A percentile compares a stretch with the other conserved stretches of the same genome.
These are phyloP conservation scores for Schizonepeta tenuifolia DNA, from an alignment of 257 asterid genomes.

Conservation along the genomic window DNA sequence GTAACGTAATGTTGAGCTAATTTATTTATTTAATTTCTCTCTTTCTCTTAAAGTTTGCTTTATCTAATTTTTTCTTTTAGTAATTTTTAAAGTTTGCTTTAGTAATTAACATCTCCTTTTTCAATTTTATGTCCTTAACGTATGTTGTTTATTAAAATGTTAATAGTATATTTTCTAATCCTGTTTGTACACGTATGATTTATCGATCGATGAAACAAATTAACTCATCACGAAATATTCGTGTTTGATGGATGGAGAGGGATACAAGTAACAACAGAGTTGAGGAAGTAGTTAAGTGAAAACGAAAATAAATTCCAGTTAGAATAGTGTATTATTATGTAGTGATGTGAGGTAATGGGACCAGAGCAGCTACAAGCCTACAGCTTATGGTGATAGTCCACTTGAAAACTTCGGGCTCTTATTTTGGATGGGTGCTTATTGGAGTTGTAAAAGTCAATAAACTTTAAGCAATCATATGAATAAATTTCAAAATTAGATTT, in stretches of 20 bases:
- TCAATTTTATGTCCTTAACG: too few relatives aligned
- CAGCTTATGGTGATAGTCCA: slow-evolving; percentile 27
- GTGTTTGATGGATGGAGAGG: neutral
- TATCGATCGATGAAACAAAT: too few relatives aligned
- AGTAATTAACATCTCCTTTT: too few relatives aligned
- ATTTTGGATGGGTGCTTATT: slow-evolving; percentile 28
- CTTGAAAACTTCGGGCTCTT: slow-evolving; percentile 3
- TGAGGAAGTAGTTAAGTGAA: neutral
- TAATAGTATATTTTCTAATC: too few relatives aligned
- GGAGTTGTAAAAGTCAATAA: slow-evolving; percentile 37
- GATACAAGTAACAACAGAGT: neutral
- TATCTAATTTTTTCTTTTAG: too few relatives aligned
- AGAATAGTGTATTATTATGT: neutral
- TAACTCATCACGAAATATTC: neutral
- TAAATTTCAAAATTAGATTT: neutral
- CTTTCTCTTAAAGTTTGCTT: too few relatives aligned
- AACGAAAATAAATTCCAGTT: neutral
- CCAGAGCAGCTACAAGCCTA: neutral
- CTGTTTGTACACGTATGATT: too few relatives aligned
- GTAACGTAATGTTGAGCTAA: too few relatives aligned
- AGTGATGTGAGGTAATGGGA: slow-evolving; percentile 22
- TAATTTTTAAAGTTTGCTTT: too few relatives aligned
- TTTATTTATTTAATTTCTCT: too few relatives aligned
- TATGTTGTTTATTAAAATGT: too few relatives aligned
- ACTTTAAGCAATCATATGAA: slow-evolving; percentile 8